phyloP scores from a whole-genome alignment of 2,329 filamentous ascomycete genomes.

The Paecilomyces niveus region DNA sequence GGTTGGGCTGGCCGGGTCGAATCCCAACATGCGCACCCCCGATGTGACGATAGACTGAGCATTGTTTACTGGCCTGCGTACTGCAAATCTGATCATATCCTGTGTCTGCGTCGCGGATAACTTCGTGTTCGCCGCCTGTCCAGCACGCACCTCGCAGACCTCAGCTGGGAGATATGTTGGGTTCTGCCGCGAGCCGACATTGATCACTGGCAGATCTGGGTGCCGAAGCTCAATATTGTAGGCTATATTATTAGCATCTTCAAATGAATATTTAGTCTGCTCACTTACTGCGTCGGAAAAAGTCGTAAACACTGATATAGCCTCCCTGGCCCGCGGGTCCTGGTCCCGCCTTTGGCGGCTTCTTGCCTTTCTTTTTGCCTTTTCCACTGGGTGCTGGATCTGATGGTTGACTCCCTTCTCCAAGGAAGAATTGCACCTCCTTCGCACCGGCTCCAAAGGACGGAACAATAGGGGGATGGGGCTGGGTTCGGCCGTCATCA shows the following conservation, averaged over 20 bases:
- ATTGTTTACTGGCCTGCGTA: constrained; percentile 57
- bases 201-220: constrained; percentile 52
- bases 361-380: background rate
- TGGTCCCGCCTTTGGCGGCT: background rate
- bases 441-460: constrained; percentile 41
- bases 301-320: constrained; percentile 14
- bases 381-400: background rate
- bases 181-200: constrained; percentile 49
- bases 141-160: constrained; percentile 52
- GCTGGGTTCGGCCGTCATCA: constrained; percentile 24
- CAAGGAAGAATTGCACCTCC: constrained; percentile 50
- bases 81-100: constrained; percentile 64
- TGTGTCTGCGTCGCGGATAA: constrained; percentile 52
- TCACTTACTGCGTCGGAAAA: constrained; percentile 8
- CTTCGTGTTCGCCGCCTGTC: constrained; percentile 54
- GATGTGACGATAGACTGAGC: constrained; percentile 49
- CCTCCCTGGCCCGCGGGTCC: constrained; percentile 6
- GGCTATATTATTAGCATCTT: background rate
- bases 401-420: constrained; percentile 3
- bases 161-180: constrained; percentile 60
- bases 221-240: background rate
- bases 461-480: constrained; percentile 30
- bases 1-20: background rate
- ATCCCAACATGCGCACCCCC: constrained; percentile 13
- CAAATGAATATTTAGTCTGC: constrained; percentile 26